A percentile compares a stretch with the other conserved stretches of the same genome.
phyloP scores from a whole-genome alignment of 116 monocot species.

The Papilionanthe hybrid region DNA sequence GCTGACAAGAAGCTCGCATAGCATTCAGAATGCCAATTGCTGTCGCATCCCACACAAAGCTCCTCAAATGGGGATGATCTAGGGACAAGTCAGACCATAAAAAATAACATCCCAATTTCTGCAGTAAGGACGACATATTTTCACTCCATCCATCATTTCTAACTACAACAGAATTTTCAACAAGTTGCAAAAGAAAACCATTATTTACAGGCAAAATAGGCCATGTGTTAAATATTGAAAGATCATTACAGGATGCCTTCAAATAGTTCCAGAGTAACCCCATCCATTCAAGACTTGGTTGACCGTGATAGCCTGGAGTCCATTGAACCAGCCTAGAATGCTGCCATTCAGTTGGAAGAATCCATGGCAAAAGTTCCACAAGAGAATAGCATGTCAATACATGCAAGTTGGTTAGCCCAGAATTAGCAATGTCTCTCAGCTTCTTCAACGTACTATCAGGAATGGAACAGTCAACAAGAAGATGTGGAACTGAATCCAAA shows the following conservation, averaged over 20 bases:
- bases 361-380: conserved; percentile 72
- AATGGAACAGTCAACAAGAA: conserved; percentile 59
- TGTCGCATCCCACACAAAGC: conserved; percentile 79
- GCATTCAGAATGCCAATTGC: conserved; percentile 83
- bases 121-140: conserved; percentile 72
- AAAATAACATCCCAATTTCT: conserved; percentile 75
- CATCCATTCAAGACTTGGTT: conserved; percentile 92
- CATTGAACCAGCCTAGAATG: conserved; percentile 68
- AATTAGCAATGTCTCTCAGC: conserved; percentile 55
- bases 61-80: conserved; percentile 78
- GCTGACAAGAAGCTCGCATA: conserved; percentile 39
- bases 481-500: conserved; percentile 55
- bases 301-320: conserved; percentile 61
- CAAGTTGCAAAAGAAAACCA: conserved; percentile 60
- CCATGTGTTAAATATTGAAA: conserved; percentile 77
- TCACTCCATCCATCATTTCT: conserved; percentile 95
- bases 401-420: conserved; percentile 54
- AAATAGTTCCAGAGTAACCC: conserved; percentile 80
- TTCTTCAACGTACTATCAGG: conserved; percentile 54
- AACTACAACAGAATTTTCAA: conserved; percentile 70
- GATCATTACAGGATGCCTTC: conserved; percentile 63
- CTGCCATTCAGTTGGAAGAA: conserved; percentile 90
- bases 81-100: conserved; percentile 60
- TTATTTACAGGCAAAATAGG: conserved; percentile 82
- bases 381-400: conserved; percentile 67